These are phyloP conservation scores for Salix dunnii DNA, from an alignment of 345 rosid species.

Conservation along the genomic window DNA sequence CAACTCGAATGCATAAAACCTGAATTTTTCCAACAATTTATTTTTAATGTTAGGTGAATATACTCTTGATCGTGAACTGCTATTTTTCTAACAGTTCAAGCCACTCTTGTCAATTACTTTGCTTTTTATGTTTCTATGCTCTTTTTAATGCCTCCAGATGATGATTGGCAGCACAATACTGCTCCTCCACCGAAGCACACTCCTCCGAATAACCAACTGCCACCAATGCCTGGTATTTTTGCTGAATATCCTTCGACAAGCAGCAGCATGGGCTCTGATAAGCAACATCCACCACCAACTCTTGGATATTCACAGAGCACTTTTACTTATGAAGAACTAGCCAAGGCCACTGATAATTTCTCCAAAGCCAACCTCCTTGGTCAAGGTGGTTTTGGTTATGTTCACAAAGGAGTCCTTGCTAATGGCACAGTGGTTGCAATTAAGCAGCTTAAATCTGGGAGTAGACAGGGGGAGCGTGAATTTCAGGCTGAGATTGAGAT, in stretches of 20 bases:
- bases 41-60: neutral
- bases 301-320: conserved; percentile 12
- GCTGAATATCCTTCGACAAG: conserved; percentile 22
- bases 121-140: neutral
- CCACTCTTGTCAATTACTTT: neutral
- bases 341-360: conserved; percentile 20
- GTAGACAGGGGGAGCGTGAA: conserved; percentile 34
- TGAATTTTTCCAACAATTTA: neutral
- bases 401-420: conserved; percentile 23
- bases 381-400: conserved; percentile 33
- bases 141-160: conserved; percentile 25
- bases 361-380: conserved; percentile 22
- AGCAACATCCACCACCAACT: neutral
- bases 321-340: conserved; percentile 21
- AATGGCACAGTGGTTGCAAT: conserved; percentile 28
- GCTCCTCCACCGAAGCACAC: conserved; percentile 35
- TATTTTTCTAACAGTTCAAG: neutral
- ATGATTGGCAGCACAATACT: conserved; percentile 35
- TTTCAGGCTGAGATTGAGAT: conserved; percentile 33
- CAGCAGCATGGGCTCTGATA: conserved; percentile 13
- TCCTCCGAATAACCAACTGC: neutral
- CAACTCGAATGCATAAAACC: too few species aligned
- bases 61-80: too few species aligned
- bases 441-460: conserved; percentile 31
- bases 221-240: conserved; percentile 9